A percentile compares a stretch with the other conserved stretches of the same genome.
These are phyloP conservation scores for Byssochlamys sp. DNA, from an alignment of 2,329 filamentous ascomycete genomes.

Conservation along the genomic window DNA sequence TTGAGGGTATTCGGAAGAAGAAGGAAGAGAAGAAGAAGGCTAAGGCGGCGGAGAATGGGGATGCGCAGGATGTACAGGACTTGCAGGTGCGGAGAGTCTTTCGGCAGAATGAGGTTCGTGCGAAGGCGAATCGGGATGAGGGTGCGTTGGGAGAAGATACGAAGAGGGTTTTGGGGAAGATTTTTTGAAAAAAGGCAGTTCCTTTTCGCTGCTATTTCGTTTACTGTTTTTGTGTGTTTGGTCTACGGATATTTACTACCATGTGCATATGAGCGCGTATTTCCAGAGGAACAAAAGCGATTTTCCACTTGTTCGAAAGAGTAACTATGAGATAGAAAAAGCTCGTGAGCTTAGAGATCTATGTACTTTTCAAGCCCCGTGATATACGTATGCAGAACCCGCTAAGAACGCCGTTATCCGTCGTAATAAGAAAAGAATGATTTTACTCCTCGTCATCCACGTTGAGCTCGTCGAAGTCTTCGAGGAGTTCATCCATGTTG, in stretches of 20 bases:
- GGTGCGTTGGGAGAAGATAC: conserved; percentile 27
- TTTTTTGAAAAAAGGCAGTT: conserved; percentile 24
- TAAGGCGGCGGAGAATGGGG: conserved; percentile 13
- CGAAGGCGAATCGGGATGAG: conserved; percentile 17
- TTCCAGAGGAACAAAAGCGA: background rate
- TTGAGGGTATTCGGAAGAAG: conserved; percentile 37
- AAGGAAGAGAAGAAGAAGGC: conserved; percentile 31
- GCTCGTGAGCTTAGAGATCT: background rate
- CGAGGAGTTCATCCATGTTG: conserved; percentile 70
- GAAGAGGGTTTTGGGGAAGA: conserved; percentile 38
- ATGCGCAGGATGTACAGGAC: conserved; percentile 6
- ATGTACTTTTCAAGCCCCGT: conserved; percentile 1
- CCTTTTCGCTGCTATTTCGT: background rate
- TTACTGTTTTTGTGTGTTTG: background rate
- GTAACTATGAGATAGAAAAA: background rate
- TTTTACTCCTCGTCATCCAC: conserved; percentile 45
- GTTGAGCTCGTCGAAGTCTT: conserved; percentile 84
- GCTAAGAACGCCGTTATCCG: background rate
- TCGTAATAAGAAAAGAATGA: background rate
- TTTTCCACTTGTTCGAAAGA: background rate
- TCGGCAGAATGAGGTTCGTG: conserved; percentile 32
- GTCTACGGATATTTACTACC: background rate
- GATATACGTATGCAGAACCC: background rate
- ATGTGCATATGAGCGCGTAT: background rate
- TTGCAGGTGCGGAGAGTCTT: conserved; percentile 27